Evolutionary conservation across 208 protist genomes (phyloP).

Genomic region (Leishmania gerbilli): DNA sequence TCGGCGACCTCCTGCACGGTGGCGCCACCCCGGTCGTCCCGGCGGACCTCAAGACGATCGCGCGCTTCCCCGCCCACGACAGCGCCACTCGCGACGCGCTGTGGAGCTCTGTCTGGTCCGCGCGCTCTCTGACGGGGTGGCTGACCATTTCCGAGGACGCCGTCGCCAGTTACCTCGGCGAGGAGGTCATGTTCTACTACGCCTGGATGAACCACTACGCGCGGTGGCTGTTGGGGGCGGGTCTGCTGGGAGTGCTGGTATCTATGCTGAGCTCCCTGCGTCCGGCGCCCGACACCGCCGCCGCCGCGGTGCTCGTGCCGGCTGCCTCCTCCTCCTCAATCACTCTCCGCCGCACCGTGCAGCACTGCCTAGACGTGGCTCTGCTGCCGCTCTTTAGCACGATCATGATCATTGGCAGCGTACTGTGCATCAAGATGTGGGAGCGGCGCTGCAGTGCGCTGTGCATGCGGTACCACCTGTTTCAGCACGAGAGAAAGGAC

Average conservation of each 20-base stretch:
- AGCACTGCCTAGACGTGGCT: slow-evolving; percentile 18
- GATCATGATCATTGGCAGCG: slow-evolving; percentile 51
- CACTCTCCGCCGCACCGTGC: slow-evolving; percentile 7
- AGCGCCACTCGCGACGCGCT: slow-evolving; percentile 36
- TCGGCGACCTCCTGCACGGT: slow-evolving; percentile 39
- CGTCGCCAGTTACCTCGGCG: slow-evolving; percentile 59
- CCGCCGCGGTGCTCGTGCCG: background rate
- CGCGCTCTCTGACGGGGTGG: slow-evolving; percentile 12
- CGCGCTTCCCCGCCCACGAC: slow-evolving; percentile 43
- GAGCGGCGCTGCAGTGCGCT: slow-evolving; percentile 49
- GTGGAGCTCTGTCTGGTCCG: slow-evolving; percentile 15
- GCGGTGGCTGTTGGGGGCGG: slow-evolving; percentile 47
- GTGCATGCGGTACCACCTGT: slow-evolving; percentile 44
- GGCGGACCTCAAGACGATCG: slow-evolving; percentile 9
- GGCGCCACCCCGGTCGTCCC: slow-evolving; percentile 28
- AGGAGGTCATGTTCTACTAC: slow-evolving; percentile 74
- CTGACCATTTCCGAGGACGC: slow-evolving; percentile 26
- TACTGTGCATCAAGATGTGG: slow-evolving; percentile 70
- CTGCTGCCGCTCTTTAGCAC: slow-evolving; percentile 40
- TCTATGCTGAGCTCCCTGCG: slow-evolving; percentile 30
- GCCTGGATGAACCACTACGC: slow-evolving; percentile 82
- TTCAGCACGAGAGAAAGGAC: slow-evolving; percentile 46
- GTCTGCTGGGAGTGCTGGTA: slow-evolving; percentile 29
- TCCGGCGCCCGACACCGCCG: slow-evolving; percentile 4
- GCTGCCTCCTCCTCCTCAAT: slow-evolving; percentile 3